Base-by-base conservation (phyloP, 2,329 filamentous ascomycete species). In the Rhynchosporium agropyri region DNA sequence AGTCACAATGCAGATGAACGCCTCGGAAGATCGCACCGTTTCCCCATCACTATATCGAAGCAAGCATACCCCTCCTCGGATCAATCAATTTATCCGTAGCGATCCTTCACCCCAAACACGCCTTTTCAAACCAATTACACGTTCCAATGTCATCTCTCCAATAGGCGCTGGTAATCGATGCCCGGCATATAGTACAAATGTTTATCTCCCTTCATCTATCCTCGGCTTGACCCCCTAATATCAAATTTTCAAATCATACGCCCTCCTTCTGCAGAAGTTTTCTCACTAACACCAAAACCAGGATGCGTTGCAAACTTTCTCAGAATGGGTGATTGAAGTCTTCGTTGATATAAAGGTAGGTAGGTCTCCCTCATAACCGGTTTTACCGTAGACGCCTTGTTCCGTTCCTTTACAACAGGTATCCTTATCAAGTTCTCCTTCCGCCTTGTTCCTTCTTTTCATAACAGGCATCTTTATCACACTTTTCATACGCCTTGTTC, bases 181-280 rank as follows among this genome's bases (percentile, higher is more conserved):
- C 51, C 51, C 26, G 3, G 36, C 12, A 28, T 15, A 15, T 9
- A 13, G 20, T 54, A 28, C 20, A 33, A 28, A 36, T 15, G 3
- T 42, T 40, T 10, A 42, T n/a, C n/a, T 36, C 33, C 9, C 36
- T 54, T 54, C 51, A 54, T 54, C 40, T 54, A 42, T 54, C 20
- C 51, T n/a, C 20, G 36, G 36, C 36, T 33, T 40, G 51, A 12
- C 3, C n/a, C n/a, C 33, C 28, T 10, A 8, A 54, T 36, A 10
- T 53, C 51, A 54, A 29, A 28, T 54, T 40, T 42, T 40, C 40
- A 15, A 15, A 20, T 54, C 51, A 42, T 54, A 54, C 15, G 51
- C 28, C 31, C 50, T 28, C 2, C 33, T 40, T 54, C 13, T 54
- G 33, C n/a, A 38, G 9, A 54, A 13, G 36, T 36, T 6, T 36